Base-by-base conservation (phyloP, 495 filamentous ascomycete genomes). In the Chaetomium cochliodes region DNA sequence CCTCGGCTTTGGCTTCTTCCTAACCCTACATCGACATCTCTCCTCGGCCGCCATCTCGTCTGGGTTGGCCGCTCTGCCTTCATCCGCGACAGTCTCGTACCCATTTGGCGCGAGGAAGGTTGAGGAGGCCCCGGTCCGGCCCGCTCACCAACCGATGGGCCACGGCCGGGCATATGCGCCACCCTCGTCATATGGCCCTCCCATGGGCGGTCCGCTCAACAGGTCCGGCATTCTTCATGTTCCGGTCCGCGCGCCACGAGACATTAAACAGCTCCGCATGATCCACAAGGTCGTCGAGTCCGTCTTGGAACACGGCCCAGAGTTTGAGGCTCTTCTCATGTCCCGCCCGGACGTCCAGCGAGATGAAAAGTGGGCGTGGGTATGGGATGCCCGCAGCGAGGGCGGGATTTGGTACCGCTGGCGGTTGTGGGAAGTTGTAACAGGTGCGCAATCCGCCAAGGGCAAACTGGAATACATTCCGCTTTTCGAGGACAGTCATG, bases 261-360 rank as follows among this genome's bases (percentile, higher is more conserved):
- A 97, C 69, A 84, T 97, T 26, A 89, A 88, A 50, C 85, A 91
- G 68, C 78, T 98, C 3, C 87, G 86, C 52, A 79, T 96, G 41
- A 96, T 99, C 58, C 93, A 99, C 76, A 92, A 87, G 70, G 91
- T 92, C 0, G 78, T 96, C 41, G 94, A 98, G 68, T 80, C 79
- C 5, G 79, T 98, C 1, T 70, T 97, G 23, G 85, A 85, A 13
- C 85, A 92, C 66, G 92, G 93, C 0, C 88, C 90, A 0, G 91
- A 96, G 73, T 96, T 97, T 62, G 94, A 99, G 71, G 93, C 93
- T 5, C 81, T 96, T 1, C 84, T 99, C 3, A 97, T 98, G 94
- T 88, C 85, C 42, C 81, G 88, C 20, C 87, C 86, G 0, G 86
- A 89, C 44, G 89, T 97, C 2, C 90, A 93, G 66, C 80, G 77